Evolutionary conservation across 305 asterid species (phyloP), one percentile per base, ranked within the genome.

Genomic region (Fraxinus floribunda): DNA sequence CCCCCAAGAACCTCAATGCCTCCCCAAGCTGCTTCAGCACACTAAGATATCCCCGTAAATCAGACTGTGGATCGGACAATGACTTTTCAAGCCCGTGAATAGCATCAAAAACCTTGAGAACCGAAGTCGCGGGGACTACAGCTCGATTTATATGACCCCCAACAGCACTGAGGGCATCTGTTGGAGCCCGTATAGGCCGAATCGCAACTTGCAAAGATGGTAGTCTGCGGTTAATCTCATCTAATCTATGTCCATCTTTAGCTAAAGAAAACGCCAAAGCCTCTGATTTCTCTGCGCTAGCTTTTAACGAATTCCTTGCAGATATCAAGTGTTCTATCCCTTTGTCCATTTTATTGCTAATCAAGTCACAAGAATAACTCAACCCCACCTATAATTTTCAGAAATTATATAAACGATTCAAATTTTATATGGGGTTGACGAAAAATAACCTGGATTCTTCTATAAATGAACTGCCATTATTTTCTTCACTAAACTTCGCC

Each of bases 41-140:
- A 22, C 94, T 84, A 7, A 94, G 91, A 86, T 95, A 94, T 57
- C 99, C 99, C 0, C 88, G 83, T 18, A 95, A 90, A 78, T 94
- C 95, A 1, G 89, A 84, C 18, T 95, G 98, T 22, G 99, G 98
- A 85, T 95, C 95, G 7, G 93, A 92, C 55, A 95, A 78, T 1
- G 97, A 95, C 79, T 93, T 95, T 79, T 95, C 99, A 16, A 95
- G 93, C 70, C 98, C 98, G 73, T 93, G 99, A 84, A 95, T 92
- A 24, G 98, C 98, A 84, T 94, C 98, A 79, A 94, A 93, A 76
- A 94, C 98, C 91, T 94, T 94, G 38, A 94, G 97, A 79, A 94
- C 98, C 0, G 98, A 93, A 60, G 98, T 89, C 52, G 98, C 98
- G 20, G 98, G 98, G 74, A 95, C 98, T 77, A 95, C 92, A 7